Evolutionary conservation across 2,329 filamentous ascomycete species (phyloP).

Genomic region (Huntiella abstrusa): DNA sequence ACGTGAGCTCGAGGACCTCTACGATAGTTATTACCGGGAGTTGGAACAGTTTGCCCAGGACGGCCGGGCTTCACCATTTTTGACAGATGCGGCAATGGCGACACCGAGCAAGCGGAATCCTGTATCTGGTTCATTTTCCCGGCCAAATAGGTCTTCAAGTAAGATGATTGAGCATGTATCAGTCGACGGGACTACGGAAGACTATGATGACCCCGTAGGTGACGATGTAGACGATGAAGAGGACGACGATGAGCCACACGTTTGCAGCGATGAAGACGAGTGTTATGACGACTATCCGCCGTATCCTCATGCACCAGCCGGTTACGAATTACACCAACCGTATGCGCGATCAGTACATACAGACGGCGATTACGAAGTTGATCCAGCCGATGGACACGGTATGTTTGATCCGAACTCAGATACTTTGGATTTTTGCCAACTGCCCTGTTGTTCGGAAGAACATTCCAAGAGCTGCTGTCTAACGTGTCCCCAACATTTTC

Average conservation of each 20-base stretch:
- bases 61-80: constrained; percentile 8
- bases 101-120: constrained; percentile 27
- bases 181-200: constrained; percentile 21
- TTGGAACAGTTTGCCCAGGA: constrained; percentile 84
- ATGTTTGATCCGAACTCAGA: too few species aligned
- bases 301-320: constrained; percentile 2
- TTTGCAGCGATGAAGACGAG: constrained; percentile 31
- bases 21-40: constrained; percentile 97
- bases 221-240: constrained; percentile 32
- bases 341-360: not conserved
- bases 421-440: too few species aligned
- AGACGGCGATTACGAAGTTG: constrained; percentile 55
- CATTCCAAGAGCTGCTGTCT: too few species aligned
- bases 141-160: constrained; percentile 53
- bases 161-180: constrained; percentile 51
- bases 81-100: constrained; percentile 1
- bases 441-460: too few species aligned
- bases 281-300: constrained; percentile 39
- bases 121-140: constrained; percentile 37
- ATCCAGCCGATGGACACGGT: constrained; percentile 15
- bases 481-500: too few species aligned
- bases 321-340: not conserved
- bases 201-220: constrained; percentile 28
- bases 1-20: constrained; percentile 90
- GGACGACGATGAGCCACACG: constrained; percentile 37